Evolutionary conservation across 2,329 filamentous ascomycete species (phyloP), one percentile per base, ranked within the genome.

Genomic region (Phoma sp.): DNA sequence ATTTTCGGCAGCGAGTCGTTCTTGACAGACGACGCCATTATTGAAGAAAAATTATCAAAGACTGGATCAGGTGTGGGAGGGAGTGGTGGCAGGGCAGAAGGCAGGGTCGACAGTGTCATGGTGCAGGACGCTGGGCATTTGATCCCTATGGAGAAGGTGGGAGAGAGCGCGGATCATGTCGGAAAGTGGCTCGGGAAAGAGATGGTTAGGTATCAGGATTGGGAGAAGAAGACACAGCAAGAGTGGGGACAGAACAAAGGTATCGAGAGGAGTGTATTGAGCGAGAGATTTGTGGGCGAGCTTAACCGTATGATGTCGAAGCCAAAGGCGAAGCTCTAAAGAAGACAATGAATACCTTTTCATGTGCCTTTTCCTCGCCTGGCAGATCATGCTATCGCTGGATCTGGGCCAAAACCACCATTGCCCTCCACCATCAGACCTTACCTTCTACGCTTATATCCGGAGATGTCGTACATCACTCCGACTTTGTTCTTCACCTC

Each of bases 81-180:
- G 1, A 89, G 86, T 61, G 84, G 91, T 14, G 83, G 89, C 42
- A 79, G 71, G 4, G 73, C 75, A n/a, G 82, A 82, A 10, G 90
- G 89, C 0, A 80, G 86, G 40, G 92, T 96, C 2, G 81, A 79
- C 51, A 81, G 86, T 60, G 82, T 90, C 4, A 78, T 85, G 13
- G 75, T 95, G 7, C 76, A 88, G 25, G 82, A 82, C 0, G 80
- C 82, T 5, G 91, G 93, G 0, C 93, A 98, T 73, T 74, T 97
- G 37, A 84, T 97, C 25, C 89, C 93, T 0, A 90, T 96, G 84
- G 92, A 96, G 74, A 83, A 84, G 35, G 89, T 90, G 0, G 77
- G 67, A 2, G 79, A 84, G 65, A 89, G 87, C 58, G 93, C 91
- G 1, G 78, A 83, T n/a, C 70, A 74, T 56, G 54, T 66, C 35